These are phyloP conservation scores for Huntiella moniliformis DNA, from an alignment of 2,329 filamentous ascomycete species.

Conservation along the genomic window DNA sequence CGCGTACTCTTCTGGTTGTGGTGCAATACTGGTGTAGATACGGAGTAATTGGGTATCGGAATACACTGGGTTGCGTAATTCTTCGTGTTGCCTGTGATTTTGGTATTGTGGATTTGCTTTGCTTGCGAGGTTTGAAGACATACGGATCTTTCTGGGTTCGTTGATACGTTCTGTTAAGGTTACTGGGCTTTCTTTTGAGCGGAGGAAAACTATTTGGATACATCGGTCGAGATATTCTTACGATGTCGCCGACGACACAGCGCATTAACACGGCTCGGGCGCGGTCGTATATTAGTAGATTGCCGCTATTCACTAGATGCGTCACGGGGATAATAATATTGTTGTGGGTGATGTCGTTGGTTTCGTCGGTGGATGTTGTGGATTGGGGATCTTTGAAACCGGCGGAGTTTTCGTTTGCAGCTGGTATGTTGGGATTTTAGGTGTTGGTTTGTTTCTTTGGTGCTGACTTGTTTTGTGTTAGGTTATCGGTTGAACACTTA, in stretches of 20 bases:
- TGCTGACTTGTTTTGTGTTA: constrained; percentile 20
- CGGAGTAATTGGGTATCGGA: too few relatives aligned
- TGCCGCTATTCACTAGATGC: constrained; percentile 69
- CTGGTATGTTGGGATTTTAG: constrained; percentile 1
- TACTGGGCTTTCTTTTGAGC: too few relatives aligned
- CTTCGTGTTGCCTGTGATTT: too few relatives aligned
- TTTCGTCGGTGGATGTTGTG: constrained; percentile 50
- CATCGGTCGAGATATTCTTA: neutral
- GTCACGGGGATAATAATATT: constrained; percentile 34
- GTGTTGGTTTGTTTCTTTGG: neutral
- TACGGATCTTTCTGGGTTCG: too few relatives aligned
- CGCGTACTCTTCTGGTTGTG: too few relatives aligned
- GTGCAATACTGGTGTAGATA: too few relatives aligned
- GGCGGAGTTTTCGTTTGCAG: constrained; percentile 33
- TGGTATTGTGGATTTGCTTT: too few relatives aligned
- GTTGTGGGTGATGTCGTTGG: constrained; percentile 54
- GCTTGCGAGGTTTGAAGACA: too few relatives aligned
- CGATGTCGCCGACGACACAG: constrained; percentile 8
- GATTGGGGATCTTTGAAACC: constrained; percentile 68
- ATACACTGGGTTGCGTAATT: too few relatives aligned
- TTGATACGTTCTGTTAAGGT: too few relatives aligned
- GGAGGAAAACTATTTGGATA: too few relatives aligned
- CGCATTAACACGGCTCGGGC: constrained; percentile 42
- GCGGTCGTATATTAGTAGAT: constrained; percentile 61
- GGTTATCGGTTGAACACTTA: constrained; percentile 90